These are phyloP conservation scores for Phytophthora europaea DNA, from an alignment of 352 stramenopile species.

Conservation along the genomic window DNA sequence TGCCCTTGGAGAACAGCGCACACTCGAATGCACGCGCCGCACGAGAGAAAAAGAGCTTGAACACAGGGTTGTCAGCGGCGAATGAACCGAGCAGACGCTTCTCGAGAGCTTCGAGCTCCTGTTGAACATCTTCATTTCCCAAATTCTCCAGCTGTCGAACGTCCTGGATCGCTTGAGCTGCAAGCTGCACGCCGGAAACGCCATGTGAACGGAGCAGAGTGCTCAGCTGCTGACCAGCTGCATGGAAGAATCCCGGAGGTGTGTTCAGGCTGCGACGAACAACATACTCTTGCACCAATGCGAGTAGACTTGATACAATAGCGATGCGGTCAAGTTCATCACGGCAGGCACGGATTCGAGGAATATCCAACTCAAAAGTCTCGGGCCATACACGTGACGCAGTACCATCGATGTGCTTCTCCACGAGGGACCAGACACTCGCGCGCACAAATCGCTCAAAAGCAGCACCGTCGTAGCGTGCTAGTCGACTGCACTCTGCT, in stretches of 20 bases:
- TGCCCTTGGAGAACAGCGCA: slow-evolving; percentile 28
- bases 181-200: slow-evolving; percentile 59
- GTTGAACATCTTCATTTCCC: slow-evolving; percentile 1
- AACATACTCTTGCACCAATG: slow-evolving; percentile 70
- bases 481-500: slow-evolving; percentile 36
- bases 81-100: slow-evolving; percentile 57
- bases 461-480: slow-evolving; percentile 38
- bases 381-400: slow-evolving; percentile 63
- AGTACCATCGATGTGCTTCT: slow-evolving; percentile 61
- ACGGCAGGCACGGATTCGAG: slow-evolving; percentile 61
- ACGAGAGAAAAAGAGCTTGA: slow-evolving; percentile 64
- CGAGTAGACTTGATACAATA: slow-evolving; percentile 65
- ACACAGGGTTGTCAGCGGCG: slow-evolving; percentile 61
- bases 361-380: slow-evolving; percentile 68
- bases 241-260: slow-evolving; percentile 44
- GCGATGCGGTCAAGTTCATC: slow-evolving; percentile 68
- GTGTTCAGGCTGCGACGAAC: slow-evolving; percentile 37
- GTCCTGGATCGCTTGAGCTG: slow-evolving; percentile 58
- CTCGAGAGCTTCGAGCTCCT: slow-evolving; percentile 50
- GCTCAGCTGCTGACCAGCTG: slow-evolving; percentile 45
- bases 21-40: slow-evolving; percentile 42
- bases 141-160: slow-evolving; percentile 38
- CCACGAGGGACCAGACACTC: slow-evolving; percentile 59
- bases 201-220: slow-evolving; percentile 54
- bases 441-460: slow-evolving; percentile 60